phyloP scores from a whole-genome alignment of 176 grass and related monocot genomes.

The Areca catechu region DNA sequence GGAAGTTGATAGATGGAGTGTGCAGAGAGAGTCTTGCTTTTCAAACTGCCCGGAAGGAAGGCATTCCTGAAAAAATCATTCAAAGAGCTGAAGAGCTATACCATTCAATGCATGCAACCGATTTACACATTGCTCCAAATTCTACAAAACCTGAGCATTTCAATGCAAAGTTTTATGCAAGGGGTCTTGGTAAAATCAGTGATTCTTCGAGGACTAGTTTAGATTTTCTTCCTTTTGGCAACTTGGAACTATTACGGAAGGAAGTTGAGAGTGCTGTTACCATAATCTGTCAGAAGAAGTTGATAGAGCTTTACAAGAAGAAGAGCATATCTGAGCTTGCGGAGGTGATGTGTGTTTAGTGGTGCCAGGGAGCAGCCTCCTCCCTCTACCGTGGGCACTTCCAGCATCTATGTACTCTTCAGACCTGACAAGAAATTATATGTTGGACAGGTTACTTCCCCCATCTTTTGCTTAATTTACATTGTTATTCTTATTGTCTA shows the following conservation, averaged over 20 bases:
- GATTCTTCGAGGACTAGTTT: conserved; percentile 21
- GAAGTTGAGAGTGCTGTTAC: conserved; percentile 61
- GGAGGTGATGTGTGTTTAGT: conserved; percentile 42
- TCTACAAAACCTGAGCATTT: conserved; percentile 3
- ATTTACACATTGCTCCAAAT: conserved; percentile 7
- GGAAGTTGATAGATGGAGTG: conserved; percentile 67
- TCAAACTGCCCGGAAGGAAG: conserved; percentile 79
- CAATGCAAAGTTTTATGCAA: conserved; percentile 1
- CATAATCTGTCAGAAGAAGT: conserved; percentile 53
- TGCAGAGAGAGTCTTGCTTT: conserved; percentile 92
- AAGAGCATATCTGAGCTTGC: conserved; percentile 31
- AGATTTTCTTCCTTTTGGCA: conserved; percentile 10
- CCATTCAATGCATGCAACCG: conserved; percentile 28
- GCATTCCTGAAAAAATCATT: conserved; percentile 68
- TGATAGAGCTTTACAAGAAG: conserved; percentile 51
- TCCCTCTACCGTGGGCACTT: conserved; percentile 79
- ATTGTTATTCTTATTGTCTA: conserved; percentile 9
- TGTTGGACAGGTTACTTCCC: conserved; percentile 62
- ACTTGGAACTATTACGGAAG: conserved; percentile 18
- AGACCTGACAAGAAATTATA: conserved; percentile 71
- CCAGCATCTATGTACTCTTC: conserved; percentile 72
- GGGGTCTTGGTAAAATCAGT: conserved; percentile 21
- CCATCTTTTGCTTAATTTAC: not conserved
- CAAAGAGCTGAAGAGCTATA: conserved; percentile 74
- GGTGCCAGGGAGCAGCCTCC: conserved; percentile 79